Base-by-base conservation (phyloP, 495 filamentous ascomycete genomes). In the Penicillium simplicissimum region DNA sequence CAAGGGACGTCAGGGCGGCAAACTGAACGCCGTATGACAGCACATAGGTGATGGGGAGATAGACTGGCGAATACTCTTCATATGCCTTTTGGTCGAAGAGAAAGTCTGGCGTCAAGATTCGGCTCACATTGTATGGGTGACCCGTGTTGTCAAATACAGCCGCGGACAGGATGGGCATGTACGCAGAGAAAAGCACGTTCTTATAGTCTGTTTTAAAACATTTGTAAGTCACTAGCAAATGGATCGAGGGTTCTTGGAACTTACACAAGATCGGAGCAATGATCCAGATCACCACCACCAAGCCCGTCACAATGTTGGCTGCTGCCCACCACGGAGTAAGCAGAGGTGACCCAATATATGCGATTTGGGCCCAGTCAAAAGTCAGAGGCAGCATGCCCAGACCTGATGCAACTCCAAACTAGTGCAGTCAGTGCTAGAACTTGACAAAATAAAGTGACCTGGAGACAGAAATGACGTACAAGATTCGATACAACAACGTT, bases 331-430 rank as follows among this genome's bases (percentile, higher is more conserved):
- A 95, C 1, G 92, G 92, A 2, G 88, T 91, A 3, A 94, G 77
- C 2, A 96, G 76, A 2, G 92, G 92, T 13, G 90, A 94, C 1
- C 90, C 90, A 60, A 92, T 94, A 71, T 96, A 96, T 10, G 92
- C 91, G 38, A 96, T 88, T 71, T 96, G 92, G 3, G 89, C 88
- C 92, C 92, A 96, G 76, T 96, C 92, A 65, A 96, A 96, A 0
- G 92, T 96, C 61, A 95, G 65, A 10, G 92, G 92, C 61, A 95
- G 90, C 45, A 96, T 78, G 3, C 92, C 92, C 42, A 96, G 78
- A 23, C 92, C 92, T 3, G 92, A 93, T n/a, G 85, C 77, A 35
- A 93, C 88, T 4, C 92, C 92, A 63, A 96, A 95, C 74, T 70
- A 55, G 3, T 15, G 2, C 3, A 34, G 48, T 69, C 21, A 69